These are phyloP conservation scores for Coemansia sp. DNA, from an alignment of 192 early-diverging fungal genomes.

Conservation along the genomic window DNA sequence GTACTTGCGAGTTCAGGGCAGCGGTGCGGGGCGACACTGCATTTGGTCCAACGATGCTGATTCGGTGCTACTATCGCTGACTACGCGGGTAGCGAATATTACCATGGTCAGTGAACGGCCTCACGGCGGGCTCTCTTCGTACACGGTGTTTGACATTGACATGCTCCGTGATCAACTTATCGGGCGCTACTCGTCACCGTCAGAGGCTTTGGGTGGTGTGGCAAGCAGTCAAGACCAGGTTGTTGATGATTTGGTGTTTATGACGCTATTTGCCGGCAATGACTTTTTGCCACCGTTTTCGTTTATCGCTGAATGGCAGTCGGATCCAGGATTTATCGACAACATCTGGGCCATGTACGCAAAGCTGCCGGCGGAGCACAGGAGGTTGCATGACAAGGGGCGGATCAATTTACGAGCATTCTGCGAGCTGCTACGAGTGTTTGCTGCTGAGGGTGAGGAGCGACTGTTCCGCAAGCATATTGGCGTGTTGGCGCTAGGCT, in stretches of 20 bases:
- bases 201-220: conserved; percentile 16
- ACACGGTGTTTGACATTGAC: conserved; percentile 10
- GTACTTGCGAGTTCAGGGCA: conserved; percentile 71
- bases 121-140: conserved; percentile 40
- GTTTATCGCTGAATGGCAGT: conserved; percentile 51
- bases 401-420: conserved; percentile 44
- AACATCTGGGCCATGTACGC: conserved; percentile 50
- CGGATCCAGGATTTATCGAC: conserved; percentile 53
- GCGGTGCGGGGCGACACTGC: conserved; percentile 55
- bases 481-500: conserved; percentile 17
- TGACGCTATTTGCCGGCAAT: conserved; percentile 91
- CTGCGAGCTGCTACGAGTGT: conserved; percentile 39
- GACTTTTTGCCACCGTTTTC: conserved; percentile 77
- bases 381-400: conserved; percentile 57
- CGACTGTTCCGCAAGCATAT: conserved; percentile 48
- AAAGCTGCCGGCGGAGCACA: conserved; percentile 21
- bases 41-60: conserved; percentile 96
- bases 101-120: conserved; percentile 85
- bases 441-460: conserved; percentile 51
- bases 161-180: conserved; percentile 48
- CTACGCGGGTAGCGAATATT: conserved; percentile 88
- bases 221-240: conserved; percentile 46
- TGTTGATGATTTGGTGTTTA: conserved; percentile 91
- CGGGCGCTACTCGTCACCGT: conserved; percentile 66
- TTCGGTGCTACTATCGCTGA: conserved; percentile 88